Conservation (phyloP, 257 asterid species). For the Echium plantagineum region DNA sequence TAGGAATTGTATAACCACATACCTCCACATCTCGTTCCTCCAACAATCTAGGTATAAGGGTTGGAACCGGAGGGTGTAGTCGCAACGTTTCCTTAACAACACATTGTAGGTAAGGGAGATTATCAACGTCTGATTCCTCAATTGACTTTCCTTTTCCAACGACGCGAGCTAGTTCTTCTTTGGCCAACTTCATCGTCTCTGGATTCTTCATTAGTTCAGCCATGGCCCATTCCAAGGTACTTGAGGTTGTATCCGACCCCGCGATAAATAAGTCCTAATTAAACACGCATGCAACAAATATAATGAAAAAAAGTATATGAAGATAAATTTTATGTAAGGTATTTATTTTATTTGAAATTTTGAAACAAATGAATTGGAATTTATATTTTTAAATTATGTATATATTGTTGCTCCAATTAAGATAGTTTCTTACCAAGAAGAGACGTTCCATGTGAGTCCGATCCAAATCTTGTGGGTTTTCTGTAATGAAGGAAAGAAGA, state of each 20-base stretch:
- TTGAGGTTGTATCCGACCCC: slow-evolving; percentile 57
- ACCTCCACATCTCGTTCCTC: slow-evolving; percentile 25
- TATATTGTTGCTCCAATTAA: neutral
- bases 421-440: slow-evolving; percentile 38
- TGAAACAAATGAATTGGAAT: too few relatives aligned
- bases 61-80: slow-evolving; percentile 26
- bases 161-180: slow-evolving; percentile 41
- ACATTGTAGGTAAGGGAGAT: slow-evolving; percentile 63
- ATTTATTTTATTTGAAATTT: too few relatives aligned
- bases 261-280: slow-evolving; percentile 57
- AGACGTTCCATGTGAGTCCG: slow-evolving; percentile 51
- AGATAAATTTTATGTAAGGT: too few relatives aligned
- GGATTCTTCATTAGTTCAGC: neutral
- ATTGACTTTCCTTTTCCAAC: slow-evolving; percentile 9
- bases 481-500: slow-evolving; percentile 18
- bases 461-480: slow-evolving; percentile 46
- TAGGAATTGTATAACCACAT: slow-evolving; percentile 22
- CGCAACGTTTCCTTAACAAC: neutral
- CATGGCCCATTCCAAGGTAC: slow-evolving; percentile 1
- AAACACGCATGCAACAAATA: neutral
- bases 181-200: slow-evolving; percentile 34
- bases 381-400: too few relatives aligned
- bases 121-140: slow-evolving; percentile 35
- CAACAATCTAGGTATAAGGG: slow-evolving; percentile 49
- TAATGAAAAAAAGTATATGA: too few relatives aligned